Evolutionary conservation across 139 green algal species (phyloP), one percentile per base, ranked within the genome.

Genomic region (Haematococcus lacustris): DNA sequence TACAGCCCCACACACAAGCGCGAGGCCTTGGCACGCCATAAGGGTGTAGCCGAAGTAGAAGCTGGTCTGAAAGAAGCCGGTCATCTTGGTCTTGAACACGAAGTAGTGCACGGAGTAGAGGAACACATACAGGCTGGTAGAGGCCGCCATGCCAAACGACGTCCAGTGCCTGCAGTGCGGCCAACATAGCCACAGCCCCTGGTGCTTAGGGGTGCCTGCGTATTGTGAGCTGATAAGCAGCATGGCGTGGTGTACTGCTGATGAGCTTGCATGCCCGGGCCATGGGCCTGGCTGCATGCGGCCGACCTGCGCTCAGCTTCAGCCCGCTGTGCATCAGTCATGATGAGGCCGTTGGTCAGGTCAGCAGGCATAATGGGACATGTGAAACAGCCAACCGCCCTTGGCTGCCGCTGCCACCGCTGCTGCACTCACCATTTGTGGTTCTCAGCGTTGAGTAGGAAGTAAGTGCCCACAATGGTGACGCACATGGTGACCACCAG

Each of bases 381-480:
- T n/a, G n/a, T n/a, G n/a, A n/a, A n/a, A n/a, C n/a, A n/a, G n/a
- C n/a, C n/a, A n/a, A n/a, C n/a, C n/a, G n/a, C n/a, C n/a, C n/a
- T n/a, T n/a, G n/a, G n/a, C n/a, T n/a, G n/a, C n/a, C n/a, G n/a
- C n/a, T n/a, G n/a, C n/a, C n/a, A n/a, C n/a, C n/a, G n/a, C n/a
- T n/a, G n/a, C n/a, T n/a, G n/a, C n/a, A n/a, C 50, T 26, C 69
- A 74, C 68, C 94, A 98, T 78, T 97, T 88, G 81, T 98, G 97
- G 83, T 98, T 97, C 75, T 98, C 94, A 3, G 92, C 92, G 78
- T 98, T 98, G n/a, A 98, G 87, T 71, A 98, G 82, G 85, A 98
- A 97, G 83, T 98, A 98, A 3, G 94, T 97, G 64, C 85, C 93
- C 62, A 98, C 93, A 41, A 98, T 86, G 38, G 89, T 93, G 2